phyloP scores from a whole-genome alignment of 495 filamentous ascomycete genomes.

The Penicillium tannophilum region DNA sequence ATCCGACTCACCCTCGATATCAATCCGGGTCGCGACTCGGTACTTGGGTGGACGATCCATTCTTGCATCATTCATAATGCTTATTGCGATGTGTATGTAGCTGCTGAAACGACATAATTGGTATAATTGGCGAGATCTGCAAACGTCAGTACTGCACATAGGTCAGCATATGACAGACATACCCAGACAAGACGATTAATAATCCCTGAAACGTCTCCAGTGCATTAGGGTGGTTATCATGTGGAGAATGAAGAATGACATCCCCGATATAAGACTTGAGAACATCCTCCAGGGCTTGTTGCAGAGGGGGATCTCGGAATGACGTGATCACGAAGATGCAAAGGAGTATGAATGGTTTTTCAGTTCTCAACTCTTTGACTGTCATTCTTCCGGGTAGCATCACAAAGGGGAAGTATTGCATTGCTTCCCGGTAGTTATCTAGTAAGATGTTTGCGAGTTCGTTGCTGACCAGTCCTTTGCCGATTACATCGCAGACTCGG shows the following conservation, averaged over 20 bases:
- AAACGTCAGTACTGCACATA: slow-evolving; percentile 3
- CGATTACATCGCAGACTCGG: slow-evolving; percentile 22
- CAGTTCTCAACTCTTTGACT: slow-evolving; percentile 17
- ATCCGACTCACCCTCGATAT: slow-evolving; percentile 3
- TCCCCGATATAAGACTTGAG: slow-evolving; percentile 14
- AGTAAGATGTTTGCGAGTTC: slow-evolving; percentile 16
- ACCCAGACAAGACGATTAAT: slow-evolving; percentile 18
- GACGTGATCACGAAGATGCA: slow-evolving; percentile 20
- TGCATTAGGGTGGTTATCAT: slow-evolving; percentile 4
- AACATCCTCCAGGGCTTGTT: slow-evolving; percentile 19
- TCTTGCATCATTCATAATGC: slow-evolving; percentile 14
- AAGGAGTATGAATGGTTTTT: slow-evolving; percentile 23
- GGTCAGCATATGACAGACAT: slow-evolving; percentile 5
- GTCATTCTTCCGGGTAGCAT: slow-evolving; percentile 13
- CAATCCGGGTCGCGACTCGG: slow-evolving; percentile 9
- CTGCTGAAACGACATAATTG: slow-evolving; percentile 15
- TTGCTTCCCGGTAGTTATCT: slow-evolving; percentile 14
- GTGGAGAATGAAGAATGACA: slow-evolving; percentile 5
- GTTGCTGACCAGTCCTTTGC: slow-evolving; percentile 16
- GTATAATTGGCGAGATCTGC: slow-evolving; percentile 17
- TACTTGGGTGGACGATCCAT: slow-evolving; percentile 16
- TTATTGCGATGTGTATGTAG: slow-evolving; percentile 17
- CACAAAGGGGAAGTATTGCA: slow-evolving; percentile 19
- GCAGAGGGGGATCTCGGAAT: slow-evolving; percentile 12
- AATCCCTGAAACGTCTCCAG: slow-evolving; percentile 18